Evolutionary conservation across 768 basidiomycete species (phyloP).

Genomic region (Phlegmacium glaucopus): DNA sequence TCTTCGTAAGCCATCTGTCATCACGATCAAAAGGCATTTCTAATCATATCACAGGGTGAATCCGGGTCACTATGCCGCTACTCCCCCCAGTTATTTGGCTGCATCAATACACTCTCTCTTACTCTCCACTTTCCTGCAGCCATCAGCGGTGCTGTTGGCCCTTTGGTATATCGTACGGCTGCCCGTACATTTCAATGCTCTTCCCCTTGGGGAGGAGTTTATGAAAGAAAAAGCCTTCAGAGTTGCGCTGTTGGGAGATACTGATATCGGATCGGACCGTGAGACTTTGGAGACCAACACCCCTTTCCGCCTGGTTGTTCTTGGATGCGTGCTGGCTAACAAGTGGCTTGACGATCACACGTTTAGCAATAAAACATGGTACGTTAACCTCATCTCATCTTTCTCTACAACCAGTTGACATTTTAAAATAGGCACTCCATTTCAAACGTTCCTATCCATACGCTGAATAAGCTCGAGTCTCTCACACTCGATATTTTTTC

Average conservation of each 20-base stretch:
- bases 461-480: constrained; percentile 69
- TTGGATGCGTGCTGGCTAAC: constrained; percentile 84
- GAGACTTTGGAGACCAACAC: constrained; percentile 55
- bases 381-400: constrained; percentile 3
- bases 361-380: constrained; percentile 90
- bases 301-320: constrained; percentile 70
- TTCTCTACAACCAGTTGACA: neutral
- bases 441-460: constrained; percentile 68
- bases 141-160: constrained; percentile 74
- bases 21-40: neutral
- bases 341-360: constrained; percentile 90
- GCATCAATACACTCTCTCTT: constrained; percentile 68
- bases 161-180: constrained; percentile 81
- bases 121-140: constrained; percentile 77
- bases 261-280: constrained; percentile 36
- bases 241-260: constrained; percentile 55
- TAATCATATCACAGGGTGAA: constrained; percentile 21
- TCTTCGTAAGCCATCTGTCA: constrained; percentile 45
- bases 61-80: constrained; percentile 37
- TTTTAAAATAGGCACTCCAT: constrained; percentile 64
- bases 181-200: constrained; percentile 62
- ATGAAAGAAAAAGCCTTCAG: constrained; percentile 64
- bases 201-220: constrained; percentile 47
- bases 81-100: constrained; percentile 53
- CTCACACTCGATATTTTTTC: constrained; percentile 67